These are phyloP conservation scores for Pharus latifolius DNA, from an alignment of 176 grass and related monocot species.

Conservation along the genomic window DNA sequence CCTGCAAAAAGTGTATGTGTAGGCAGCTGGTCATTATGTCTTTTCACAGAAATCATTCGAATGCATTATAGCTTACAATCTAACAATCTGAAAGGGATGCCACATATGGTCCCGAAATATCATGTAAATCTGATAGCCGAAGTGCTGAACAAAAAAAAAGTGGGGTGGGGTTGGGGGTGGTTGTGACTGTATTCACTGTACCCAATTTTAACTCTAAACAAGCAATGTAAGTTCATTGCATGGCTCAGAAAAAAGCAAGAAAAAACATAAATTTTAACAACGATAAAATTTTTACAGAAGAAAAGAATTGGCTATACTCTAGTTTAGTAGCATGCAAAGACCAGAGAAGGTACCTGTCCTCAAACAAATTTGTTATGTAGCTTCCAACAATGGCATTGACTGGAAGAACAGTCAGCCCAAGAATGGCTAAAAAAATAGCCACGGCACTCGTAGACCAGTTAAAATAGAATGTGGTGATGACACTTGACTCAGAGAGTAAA, in stretches of 20 bases:
- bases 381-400: conserved; percentile 82
- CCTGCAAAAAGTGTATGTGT: conserved; percentile 29
- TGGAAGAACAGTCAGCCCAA: conserved; percentile 87
- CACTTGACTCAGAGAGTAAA: conserved; percentile 86
- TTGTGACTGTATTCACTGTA: too few species aligned
- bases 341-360: conserved; percentile 63
- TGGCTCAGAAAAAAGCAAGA: background rate
- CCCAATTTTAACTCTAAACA: background rate
- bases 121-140: too few species aligned
- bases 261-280: background rate
- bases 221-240: background rate
- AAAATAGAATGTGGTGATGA: conserved; percentile 82
- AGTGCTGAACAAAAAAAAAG: background rate
- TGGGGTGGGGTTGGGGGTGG: too few species aligned
- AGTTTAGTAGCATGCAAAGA: background rate
- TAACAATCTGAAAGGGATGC: background rate
- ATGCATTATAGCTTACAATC: background rate
- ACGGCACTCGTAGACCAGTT: conserved; percentile 75
- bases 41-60: background rate
- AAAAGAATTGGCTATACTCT: background rate
- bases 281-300: background rate
- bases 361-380: conserved; percentile 90
- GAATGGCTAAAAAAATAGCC: conserved; percentile 72
- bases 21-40: background rate
- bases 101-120: background rate